Evolutionary conservation across 345 rosid species (phyloP), one percentile per base, ranked within the genome.

Genomic region (Heritiera littoralis): DNA sequence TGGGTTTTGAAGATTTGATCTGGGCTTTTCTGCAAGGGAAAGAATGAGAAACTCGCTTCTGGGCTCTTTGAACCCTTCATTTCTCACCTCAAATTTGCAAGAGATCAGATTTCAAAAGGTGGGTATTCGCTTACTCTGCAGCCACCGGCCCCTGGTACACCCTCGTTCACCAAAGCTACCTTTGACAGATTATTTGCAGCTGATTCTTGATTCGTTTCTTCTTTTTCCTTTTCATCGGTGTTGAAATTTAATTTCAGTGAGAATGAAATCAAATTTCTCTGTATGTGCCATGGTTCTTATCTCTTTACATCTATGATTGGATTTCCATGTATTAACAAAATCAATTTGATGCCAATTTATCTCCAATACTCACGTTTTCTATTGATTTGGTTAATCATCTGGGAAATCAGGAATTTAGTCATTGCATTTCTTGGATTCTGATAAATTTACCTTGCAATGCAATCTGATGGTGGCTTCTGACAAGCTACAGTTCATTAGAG

Each of bases 101-200:
- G 89, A 86, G 97, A 94, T 85, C 89, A 90, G 88, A 90, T 91
- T 87, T 91, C 90, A 13, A 89, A 84, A 89, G 98, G 93, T 80
- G 96, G 97, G 67, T 94, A 92, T 76, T 92, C 98, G 7, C 90
- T 92, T 86, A 83, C 91, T 72, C 91, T 94, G 66, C 83, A 79
- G 43, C 98, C 97, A 56, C 92, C 93, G 4, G 14, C 81, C 32
- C 61, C 56, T 71, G 85, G 45, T 68, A 86, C 93, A 30, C 79
- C 90, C 67, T 94, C 95, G 97, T 94, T 92, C 89, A 91, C 97
- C 77, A 94, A 94, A 84, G 89, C 90, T 75, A 94, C 97, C 56
- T 91, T 92, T 81, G 89, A 90, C 85, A 90, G 94, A 97, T 94
- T 15, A 85, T 66, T 32, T 30, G 20, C 60, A 5, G 41, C 41